Base-by-base conservation (phyloP, 2,329 filamentous ascomycete genomes). In the Colletotrichum spaethianum region DNA sequence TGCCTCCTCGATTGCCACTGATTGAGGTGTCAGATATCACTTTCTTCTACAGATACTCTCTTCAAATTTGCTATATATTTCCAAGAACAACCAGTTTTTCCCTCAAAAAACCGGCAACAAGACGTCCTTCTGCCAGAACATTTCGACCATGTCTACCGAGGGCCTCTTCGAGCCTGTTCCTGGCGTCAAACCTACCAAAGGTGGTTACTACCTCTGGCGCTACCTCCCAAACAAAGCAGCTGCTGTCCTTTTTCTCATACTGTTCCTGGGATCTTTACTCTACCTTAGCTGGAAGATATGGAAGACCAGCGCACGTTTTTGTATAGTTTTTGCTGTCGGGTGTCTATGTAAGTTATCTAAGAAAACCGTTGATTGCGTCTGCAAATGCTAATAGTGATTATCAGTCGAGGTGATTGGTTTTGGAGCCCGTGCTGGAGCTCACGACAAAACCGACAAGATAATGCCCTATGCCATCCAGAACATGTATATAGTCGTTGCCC, bases 271-370 rank as follows among this genome's bases (percentile, higher is more conserved):
- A 1, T 74, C 82, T 4, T 84, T 85, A 1, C 64, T 76, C 4
- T 73, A 75, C 31, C 85, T 85, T 74, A 66, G 75, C 6, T 83
- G 78, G 71, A 82, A 82, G 57, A 79, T 86, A 36, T 70, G 82
- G 23, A 82, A 78, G 33, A 80, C 80, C 8, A 78, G 81, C 46
- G 84, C 83, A 44, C 86, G 83, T 82, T 88, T 85, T 74, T 86
- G 85, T 73, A 77, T 81, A 5, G 77, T 82, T 0, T 83, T 86
- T 72, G 67, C 82, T 3, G 72, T 83, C 6, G 85, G 84, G 6
- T 82, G 80, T 26, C 62, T 82, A 6, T 81, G 84, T 85, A 80
- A 60, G 84, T 77, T 59, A 3, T 14, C 6, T 0, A 1, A 18
- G 4, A 1, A 3, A 18, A 5, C 8, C 18, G 11, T 33, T 44